These are phyloP conservation scores for Kwoniella shivajii DNA, from an alignment of 1,284 basidiomycete species.

Conservation along the genomic window DNA sequence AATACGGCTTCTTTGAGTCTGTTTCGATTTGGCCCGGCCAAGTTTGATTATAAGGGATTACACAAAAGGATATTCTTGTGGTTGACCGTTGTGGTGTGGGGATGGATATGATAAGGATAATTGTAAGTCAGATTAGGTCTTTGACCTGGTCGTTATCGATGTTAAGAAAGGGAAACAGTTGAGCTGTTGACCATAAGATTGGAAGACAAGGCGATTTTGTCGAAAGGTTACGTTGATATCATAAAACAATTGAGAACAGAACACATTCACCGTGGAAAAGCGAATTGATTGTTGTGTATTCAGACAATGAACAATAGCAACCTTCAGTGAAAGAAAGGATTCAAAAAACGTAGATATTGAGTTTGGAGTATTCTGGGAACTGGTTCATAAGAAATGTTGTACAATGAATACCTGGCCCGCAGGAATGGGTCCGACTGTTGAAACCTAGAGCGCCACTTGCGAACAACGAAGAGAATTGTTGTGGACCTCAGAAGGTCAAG, in stretches of 20 bases:
- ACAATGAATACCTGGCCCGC: no score
- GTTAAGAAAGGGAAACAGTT: background rate
- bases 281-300: no score
- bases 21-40: slow-evolving; percentile 9
- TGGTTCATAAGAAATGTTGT: no score
- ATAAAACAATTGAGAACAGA: background rate
- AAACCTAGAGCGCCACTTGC: background rate
- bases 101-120: background rate
- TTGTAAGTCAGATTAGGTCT: background rate
- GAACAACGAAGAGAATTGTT: background rate
- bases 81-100: slow-evolving; percentile 7
- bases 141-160: background rate
- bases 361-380: no score
- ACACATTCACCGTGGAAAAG: no score
- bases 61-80: background rate
- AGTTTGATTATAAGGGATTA: background rate
- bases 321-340: no score
- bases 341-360: no score
- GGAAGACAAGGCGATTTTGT: background rate
- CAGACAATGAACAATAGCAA: no score
- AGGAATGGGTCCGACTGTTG: no score
- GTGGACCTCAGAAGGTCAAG: background rate
- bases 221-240: background rate
- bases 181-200: background rate
- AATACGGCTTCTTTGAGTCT: background rate